Conservation (phyloP, 2,329 filamentous ascomycete genomes). For the Exophiala mesophila region DNA sequence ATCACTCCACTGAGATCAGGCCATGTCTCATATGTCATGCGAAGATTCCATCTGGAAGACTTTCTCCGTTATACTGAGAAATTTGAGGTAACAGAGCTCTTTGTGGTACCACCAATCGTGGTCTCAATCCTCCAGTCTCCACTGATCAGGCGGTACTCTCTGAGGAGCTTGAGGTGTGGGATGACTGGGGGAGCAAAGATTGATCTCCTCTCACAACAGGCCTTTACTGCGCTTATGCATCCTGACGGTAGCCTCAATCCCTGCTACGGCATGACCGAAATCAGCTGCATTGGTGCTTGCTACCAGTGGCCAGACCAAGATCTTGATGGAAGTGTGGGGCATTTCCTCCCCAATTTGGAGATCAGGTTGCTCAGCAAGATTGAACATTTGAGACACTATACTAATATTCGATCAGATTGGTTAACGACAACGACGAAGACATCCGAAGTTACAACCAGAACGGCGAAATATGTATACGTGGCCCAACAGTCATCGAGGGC, state of each 20-base stretch:
- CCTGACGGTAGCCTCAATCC: slow-evolving; percentile 40
- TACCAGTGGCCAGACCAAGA: slow-evolving; percentile 37
- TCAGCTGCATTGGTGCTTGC: slow-evolving; percentile 30
- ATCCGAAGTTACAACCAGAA: slow-evolving; percentile 47
- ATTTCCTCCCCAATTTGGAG: slow-evolving; percentile 34
- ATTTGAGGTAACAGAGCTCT: slow-evolving; percentile 17
- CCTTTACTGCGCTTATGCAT: slow-evolving; percentile 39
- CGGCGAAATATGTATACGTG: slow-evolving; percentile 46
- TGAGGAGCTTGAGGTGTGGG: slow-evolving; percentile 37
- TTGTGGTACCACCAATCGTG: slow-evolving; percentile 42
- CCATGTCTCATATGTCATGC: slow-evolving; percentile 44
- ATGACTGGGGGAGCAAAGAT: slow-evolving; percentile 27
- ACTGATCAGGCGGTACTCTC: slow-evolving; percentile 24
- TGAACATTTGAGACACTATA: too few species aligned
- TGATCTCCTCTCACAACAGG: slow-evolving; percentile 30
- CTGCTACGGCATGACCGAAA: slow-evolving; percentile 54
- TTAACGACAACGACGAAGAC: slow-evolving; percentile 53
- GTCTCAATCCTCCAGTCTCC: slow-evolving; percentile 30
- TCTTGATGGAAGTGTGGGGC: slow-evolving; percentile 45
- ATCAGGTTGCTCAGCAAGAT: slow-evolving; percentile 38
- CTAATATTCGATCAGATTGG: too few species aligned
- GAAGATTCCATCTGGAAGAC: slow-evolving; percentile 34
- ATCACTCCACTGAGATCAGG: slow-evolving; percentile 36
- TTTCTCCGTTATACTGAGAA: slow-evolving; percentile 13
- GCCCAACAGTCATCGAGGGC: slow-evolving; percentile 49